Conservation (phyloP, 2,329 filamentous ascomycete species). For the Fusarium oxysporum region DNA sequence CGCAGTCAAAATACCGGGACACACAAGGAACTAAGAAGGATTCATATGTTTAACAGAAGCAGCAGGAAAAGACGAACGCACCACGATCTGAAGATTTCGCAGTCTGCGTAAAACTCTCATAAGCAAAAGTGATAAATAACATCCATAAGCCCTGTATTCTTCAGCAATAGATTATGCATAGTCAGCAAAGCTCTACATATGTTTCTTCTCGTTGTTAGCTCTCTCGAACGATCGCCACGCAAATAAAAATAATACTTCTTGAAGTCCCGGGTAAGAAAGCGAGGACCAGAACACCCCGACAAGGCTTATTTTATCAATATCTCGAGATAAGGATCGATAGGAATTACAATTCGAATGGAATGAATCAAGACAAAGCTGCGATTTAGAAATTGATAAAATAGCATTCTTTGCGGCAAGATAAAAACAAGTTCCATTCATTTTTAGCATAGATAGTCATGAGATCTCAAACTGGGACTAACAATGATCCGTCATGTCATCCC, state of each 20-base stretch:
- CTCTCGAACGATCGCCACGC: accelerated
- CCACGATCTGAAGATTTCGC: too few relatives aligned
- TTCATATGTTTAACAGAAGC: too few relatives aligned
- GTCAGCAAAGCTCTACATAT: accelerated
- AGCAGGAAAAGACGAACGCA: too few relatives aligned
- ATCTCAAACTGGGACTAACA: not conserved
- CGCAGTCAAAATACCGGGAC: too few relatives aligned
- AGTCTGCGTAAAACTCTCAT: too few relatives aligned
- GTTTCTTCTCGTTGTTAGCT: accelerated
- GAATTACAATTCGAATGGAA: accelerated
- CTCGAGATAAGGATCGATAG: accelerated
- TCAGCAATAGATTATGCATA: not conserved
- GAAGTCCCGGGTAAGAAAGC: not conserved
- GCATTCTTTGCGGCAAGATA: accelerated
- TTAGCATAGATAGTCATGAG: accelerated
- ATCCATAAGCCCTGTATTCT: accelerated
- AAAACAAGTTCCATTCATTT: accelerated
- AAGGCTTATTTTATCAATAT: not conserved
- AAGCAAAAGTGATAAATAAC: too few relatives aligned
- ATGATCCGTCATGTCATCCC: accelerated
- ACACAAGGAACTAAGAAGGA: too few relatives aligned
- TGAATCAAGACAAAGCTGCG: accelerated
- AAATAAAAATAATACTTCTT: accelerated
- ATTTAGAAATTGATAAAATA: too few relatives aligned
- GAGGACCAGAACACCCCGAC: not conserved